Evolutionary conservation across 805 yeast genomes (phyloP).

Genomic region (Candida suzukii): DNA sequence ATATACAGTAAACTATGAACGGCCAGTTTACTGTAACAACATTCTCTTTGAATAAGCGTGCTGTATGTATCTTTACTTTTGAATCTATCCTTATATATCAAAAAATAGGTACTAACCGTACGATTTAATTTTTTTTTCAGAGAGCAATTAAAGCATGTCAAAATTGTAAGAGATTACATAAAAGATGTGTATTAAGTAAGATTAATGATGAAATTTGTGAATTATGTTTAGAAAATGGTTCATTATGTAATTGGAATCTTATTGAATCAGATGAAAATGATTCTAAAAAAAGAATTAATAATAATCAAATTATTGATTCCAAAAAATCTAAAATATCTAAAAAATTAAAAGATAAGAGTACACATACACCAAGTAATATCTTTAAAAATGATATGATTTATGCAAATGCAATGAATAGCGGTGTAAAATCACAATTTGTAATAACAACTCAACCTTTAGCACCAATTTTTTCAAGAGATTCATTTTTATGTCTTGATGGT

Average conservation of each 20-base stretch:
- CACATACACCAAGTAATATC: background rate
- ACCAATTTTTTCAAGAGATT: slow-evolving; percentile 23
- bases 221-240: slow-evolving; percentile 8
- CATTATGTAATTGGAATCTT: slow-evolving; percentile 6
- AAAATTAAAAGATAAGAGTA: background rate
- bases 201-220: slow-evolving; percentile 7
- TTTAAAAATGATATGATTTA: slow-evolving; percentile 18
- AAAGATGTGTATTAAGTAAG: slow-evolving; percentile 11
- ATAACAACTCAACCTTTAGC: slow-evolving; percentile 26
- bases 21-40: slow-evolving; percentile 10
- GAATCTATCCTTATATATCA: background rate
- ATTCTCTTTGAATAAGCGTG: slow-evolving; percentile 10
- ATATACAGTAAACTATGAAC: background rate
- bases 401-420: slow-evolving; percentile 16
- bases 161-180: slow-evolving; percentile 19
- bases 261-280: background rate
- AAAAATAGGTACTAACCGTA: background rate
- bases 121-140: background rate
- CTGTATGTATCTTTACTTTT: slow-evolving; percentile 2
- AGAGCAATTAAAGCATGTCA: slow-evolving; percentile 17
- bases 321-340: too few species aligned
- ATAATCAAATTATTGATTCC: too few species aligned
- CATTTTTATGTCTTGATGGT: slow-evolving; percentile 24
- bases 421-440: slow-evolving; percentile 20
- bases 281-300: background rate